phyloP scores from a whole-genome alignment of 2,329 filamentous ascomycete genomes.

The Eutypa lata region DNA sequence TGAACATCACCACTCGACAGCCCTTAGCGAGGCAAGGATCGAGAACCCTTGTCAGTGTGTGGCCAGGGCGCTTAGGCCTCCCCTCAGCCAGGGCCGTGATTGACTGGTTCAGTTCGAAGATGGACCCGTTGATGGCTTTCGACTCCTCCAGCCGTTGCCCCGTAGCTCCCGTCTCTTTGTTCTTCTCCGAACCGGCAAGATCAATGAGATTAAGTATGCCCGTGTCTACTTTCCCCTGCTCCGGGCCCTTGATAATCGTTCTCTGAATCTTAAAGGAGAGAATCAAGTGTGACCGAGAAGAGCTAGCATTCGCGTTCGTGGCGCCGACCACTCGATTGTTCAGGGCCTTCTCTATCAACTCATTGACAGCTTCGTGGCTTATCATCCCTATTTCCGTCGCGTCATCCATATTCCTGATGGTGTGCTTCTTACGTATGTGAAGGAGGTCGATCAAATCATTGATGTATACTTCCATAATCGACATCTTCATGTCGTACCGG shows the following conservation, averaged over 20 bases:
- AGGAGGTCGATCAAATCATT: slow-evolving; percentile 90
- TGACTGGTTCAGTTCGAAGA: slow-evolving; percentile 12
- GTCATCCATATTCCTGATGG: slow-evolving; percentile 54
- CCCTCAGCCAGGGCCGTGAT: slow-evolving; percentile 13
- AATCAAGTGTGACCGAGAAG: slow-evolving; percentile 88
- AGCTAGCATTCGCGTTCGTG: slow-evolving; percentile 89
- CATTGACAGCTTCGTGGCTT: slow-evolving; percentile 64
- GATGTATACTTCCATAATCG: slow-evolving; percentile 96
- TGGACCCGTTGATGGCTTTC: slow-evolving; percentile 19
- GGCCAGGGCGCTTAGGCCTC: slow-evolving; percentile 5
- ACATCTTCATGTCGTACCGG: slow-evolving; percentile 84
- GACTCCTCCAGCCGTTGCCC: slow-evolving; percentile 16
- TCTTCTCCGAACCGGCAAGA: slow-evolving; percentile 77
- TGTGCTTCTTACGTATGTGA: slow-evolving; percentile 52
- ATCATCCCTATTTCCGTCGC: slow-evolving; percentile 7
- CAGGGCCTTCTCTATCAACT: slow-evolving; percentile 72
- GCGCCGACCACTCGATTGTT: slow-evolving; percentile 86
- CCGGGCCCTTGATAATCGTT: slow-evolving; percentile 60
- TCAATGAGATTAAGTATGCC: slow-evolving; percentile 93
- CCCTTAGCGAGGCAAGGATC: slow-evolving; percentile 17
- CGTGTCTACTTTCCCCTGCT: slow-evolving; percentile 73
- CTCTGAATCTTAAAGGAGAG: slow-evolving; percentile 78
- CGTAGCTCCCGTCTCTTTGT: slow-evolving; percentile 11
- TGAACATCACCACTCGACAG: slow-evolving; percentile 26
- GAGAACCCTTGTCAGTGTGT: slow-evolving; percentile 19